phyloP scores from a whole-genome alignment of 805 yeast species.

The Wickerhamiella lipophila region DNA sequence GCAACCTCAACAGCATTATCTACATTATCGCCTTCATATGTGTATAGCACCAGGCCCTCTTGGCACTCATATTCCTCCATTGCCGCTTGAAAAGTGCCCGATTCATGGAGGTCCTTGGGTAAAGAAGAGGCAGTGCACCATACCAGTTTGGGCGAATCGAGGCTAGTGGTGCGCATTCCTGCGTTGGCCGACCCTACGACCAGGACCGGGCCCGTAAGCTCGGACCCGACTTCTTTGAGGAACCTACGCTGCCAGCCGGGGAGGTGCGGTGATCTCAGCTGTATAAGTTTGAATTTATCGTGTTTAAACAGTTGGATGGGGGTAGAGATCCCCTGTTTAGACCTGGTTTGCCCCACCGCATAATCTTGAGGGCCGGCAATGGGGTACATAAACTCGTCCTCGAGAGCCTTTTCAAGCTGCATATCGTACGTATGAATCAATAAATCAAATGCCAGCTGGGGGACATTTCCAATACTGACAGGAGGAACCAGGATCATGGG shows the following conservation, averaged over 20 bases:
- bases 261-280: conserved; percentile 10
- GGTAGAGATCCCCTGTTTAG: conserved; percentile 36
- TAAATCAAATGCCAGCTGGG: conserved; percentile 69
- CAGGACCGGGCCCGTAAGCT: conserved; percentile 31
- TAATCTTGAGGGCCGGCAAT: conserved; percentile 70
- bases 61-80: background rate
- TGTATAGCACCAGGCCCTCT: conserved; percentile 37
- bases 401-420: conserved; percentile 41
- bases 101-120: conserved; percentile 4
- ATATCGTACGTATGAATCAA: conserved; percentile 51
- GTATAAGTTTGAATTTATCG: conserved; percentile 11
- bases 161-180: conserved; percentile 29
- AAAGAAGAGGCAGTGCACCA: background rate
- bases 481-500: conserved; percentile 48
- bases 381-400: conserved; percentile 56
- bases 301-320: conserved; percentile 44
- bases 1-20: conserved; percentile 52
- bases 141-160: conserved; percentile 2
- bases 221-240: conserved; percentile 35
- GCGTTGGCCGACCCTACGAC: conserved; percentile 65
- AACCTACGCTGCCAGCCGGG: conserved; percentile 36
- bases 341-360: conserved; percentile 19
- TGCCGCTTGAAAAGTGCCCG: conserved; percentile 1
- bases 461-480: conserved; percentile 78
- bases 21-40: conserved; percentile 84